Evolutionary conservation across 345 rosid genomes (phyloP).

Genomic region (Arabidopsis thaliana): TAIR10.1 NC_003076.8:4831501-4832000

Average conservation of each 20-base stretch:
- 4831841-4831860: slow-evolving; percentile 76
- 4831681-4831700: too few species aligned
- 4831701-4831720: too few species aligned
- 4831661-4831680: too few species aligned
- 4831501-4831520: too few species aligned
- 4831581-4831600: too few species aligned
- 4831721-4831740: slow-evolving; percentile 15
- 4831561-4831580: too few species aligned
- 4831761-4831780: slow-evolving; percentile 48
- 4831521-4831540: too few species aligned
- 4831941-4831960: slow-evolving; percentile 75
- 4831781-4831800: slow-evolving; percentile 49
- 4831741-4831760: slow-evolving; percentile 10
- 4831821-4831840: slow-evolving; percentile 65
- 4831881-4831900: slow-evolving; percentile 97
- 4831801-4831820: slow-evolving; percentile 65
- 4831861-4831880: slow-evolving; percentile 73
- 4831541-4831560: too few species aligned
- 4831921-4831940: slow-evolving; percentile 55
- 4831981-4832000: slow-evolving; percentile 87
- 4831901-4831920: slow-evolving; percentile 51
- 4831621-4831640: too few species aligned
- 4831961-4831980: slow-evolving; percentile 90
- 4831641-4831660: too few species aligned
- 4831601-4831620: too few species aligned